A percentile compares a stretch with the other conserved stretches of the same genome.
Evolutionary conservation across 495 filamentous ascomycete species (phyloP).

Genomic region (Aspergillus leporis): DNA sequence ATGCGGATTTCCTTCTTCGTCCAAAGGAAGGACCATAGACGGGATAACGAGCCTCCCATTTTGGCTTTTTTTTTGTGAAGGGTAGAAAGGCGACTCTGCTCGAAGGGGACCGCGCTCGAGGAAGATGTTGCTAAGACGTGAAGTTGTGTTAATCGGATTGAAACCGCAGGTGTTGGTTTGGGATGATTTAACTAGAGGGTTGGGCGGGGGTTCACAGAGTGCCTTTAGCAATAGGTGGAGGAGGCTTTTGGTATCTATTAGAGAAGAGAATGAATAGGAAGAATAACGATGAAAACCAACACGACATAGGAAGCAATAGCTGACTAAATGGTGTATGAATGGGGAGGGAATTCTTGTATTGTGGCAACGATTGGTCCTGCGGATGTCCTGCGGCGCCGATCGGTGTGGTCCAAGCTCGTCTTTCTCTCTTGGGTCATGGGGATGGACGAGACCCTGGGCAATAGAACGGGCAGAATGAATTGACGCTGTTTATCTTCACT

Average conservation of each 20-base stretch:
- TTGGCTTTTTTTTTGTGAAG: constrained; percentile 17
- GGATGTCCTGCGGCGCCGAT: constrained; percentile 2
- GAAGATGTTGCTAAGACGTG: neutral
- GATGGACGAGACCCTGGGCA: neutral
- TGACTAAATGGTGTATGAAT: constrained; percentile 3
- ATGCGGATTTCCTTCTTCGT: constrained; percentile 97
- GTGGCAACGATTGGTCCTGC: constrained; percentile 4
- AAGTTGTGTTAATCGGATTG: neutral
- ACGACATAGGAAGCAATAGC: neutral
- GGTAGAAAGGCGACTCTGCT: neutral
- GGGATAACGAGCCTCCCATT: constrained; percentile 84
- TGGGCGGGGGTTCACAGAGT: neutral
- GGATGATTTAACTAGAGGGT: constrained; percentile 1
- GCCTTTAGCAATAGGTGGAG: neutral
- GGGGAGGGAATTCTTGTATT: neutral
- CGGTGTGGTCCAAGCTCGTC: constrained; percentile 2
- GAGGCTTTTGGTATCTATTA: neutral
- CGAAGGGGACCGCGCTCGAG: neutral
- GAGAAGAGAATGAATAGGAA: neutral
- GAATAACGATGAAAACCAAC: neutral
- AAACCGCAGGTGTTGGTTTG: neutral
- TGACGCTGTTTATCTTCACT: neutral
- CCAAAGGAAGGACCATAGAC: constrained; percentile 75
- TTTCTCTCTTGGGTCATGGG: constrained; percentile 2
- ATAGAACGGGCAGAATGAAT: neutral